Conservation (phyloP, 75 land plant species). For the Larix kaempferi region DNA sequence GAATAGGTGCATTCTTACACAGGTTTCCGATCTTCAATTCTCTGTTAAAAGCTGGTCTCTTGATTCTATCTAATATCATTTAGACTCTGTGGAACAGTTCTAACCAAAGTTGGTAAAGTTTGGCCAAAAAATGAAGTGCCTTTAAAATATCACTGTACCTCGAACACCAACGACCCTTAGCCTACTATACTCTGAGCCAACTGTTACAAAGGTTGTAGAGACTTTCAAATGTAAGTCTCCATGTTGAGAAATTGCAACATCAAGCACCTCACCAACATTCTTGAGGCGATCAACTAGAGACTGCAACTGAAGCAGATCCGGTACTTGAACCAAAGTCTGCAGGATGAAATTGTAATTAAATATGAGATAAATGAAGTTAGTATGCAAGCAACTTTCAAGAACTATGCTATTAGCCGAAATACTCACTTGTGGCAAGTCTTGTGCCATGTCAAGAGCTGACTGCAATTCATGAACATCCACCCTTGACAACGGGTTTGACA, state of each 20-base stretch:
- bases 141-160: slow-evolving; percentile 23
- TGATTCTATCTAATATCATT: neutral
- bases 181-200: slow-evolving; percentile 79
- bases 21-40: neutral
- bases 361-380: neutral
- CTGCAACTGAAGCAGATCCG: slow-evolving; percentile 72
- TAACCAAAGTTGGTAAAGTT: neutral
- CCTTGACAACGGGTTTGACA: slow-evolving; percentile 83
- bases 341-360: neutral
- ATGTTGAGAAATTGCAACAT: slow-evolving; percentile 68
- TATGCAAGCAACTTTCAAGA: neutral
- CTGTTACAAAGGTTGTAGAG: slow-evolving; percentile 70
- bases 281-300: slow-evolving; percentile 76
- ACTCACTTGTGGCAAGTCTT: slow-evolving; percentile 68
- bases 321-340: slow-evolving; percentile 83
- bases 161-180: slow-evolving; percentile 76
- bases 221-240: slow-evolving; percentile 91
- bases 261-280: slow-evolving; percentile 83
- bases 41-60: neutral
- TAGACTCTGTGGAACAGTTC: neutral
- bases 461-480: slow-evolving; percentile 78
- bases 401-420: neutral
- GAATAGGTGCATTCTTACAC: no score
- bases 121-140: slow-evolving; percentile 8
- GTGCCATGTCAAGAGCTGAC: slow-evolving; percentile 70